Evolutionary conservation across 345 rosid genomes (phyloP).

Genomic region (Hypericum androsaemum): DNA sequence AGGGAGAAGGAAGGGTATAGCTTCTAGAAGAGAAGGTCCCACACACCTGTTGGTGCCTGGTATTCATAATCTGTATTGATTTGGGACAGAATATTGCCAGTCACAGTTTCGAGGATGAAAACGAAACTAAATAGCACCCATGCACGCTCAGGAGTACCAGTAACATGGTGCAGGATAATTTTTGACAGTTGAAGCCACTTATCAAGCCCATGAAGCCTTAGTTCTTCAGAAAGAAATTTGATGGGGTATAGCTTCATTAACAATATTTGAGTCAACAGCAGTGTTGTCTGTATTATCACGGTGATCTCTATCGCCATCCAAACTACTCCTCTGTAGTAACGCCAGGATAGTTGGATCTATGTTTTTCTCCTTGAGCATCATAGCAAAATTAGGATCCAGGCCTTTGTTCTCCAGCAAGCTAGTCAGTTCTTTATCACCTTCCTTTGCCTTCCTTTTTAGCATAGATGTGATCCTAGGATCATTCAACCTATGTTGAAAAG

Average conservation of each 20-base stretch:
- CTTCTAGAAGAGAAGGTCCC: neutral
- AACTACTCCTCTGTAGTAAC: conserved; percentile 91
- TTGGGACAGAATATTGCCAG: conserved; percentile 82
- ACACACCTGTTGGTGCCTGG: conserved; percentile 87
- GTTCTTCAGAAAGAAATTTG: conserved; percentile 87
- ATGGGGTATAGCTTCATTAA: conserved; percentile 67
- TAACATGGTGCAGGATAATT: conserved; percentile 77
- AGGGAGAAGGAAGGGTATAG: too few species aligned
- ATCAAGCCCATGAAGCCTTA: conserved; percentile 90
- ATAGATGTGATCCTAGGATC: conserved; percentile 83
- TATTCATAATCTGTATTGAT: conserved; percentile 67
- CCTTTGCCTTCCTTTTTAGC: conserved; percentile 69
- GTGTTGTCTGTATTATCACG: conserved; percentile 63
- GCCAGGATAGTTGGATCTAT: conserved; percentile 97
- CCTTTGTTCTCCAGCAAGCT: conserved; percentile 93
- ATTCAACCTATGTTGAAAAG: conserved; percentile 78
- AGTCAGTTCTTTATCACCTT: conserved; percentile 76
- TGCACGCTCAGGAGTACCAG: conserved; percentile 94
- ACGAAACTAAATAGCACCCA: conserved; percentile 94
- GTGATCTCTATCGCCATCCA: conserved; percentile 99
- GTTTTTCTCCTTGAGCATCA: conserved; percentile 94
- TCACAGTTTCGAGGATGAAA: conserved; percentile 78
- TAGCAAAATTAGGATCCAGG: conserved; percentile 97
- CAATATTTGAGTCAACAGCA: conserved; percentile 60
- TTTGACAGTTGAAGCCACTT: conserved; percentile 91